Conservation (phyloP, 768 basidiomycete genomes). For the Russula virescens region DNA sequence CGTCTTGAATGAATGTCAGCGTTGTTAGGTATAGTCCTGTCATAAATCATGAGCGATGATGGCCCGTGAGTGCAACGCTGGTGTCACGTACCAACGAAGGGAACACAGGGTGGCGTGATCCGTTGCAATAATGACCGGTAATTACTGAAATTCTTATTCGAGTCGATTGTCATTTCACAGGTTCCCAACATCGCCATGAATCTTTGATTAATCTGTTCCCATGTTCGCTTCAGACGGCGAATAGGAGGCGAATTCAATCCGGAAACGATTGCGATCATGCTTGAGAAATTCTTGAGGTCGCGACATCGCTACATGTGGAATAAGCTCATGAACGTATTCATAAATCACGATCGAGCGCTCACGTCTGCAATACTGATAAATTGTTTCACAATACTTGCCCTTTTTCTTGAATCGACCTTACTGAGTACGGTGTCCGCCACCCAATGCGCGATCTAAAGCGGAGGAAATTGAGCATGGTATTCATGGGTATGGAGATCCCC, state of each 20-base stretch:
- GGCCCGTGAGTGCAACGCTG: conserved; percentile 1
- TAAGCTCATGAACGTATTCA: conserved; percentile 12
- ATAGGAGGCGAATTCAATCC: conserved; percentile 93
- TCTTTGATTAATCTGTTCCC: conserved; percentile 80
- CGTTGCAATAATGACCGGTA: conserved; percentile 80
- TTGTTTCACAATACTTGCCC: conserved; percentile 79
- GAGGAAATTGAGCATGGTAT: not conserved
- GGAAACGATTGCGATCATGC: conserved; percentile 94
- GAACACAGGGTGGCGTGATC: conserved; percentile 90
- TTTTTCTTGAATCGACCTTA: conserved; percentile 76
- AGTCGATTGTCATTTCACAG: conserved; percentile 88
- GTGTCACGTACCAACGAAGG: conserved; percentile 75
- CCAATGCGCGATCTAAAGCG: conserved; percentile 80
- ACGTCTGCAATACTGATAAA: conserved; percentile 91
- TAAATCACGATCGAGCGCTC: conserved; percentile 31
- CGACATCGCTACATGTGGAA: conserved; percentile 66
- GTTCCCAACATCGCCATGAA: conserved; percentile 65
- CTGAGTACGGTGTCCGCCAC: conserved; percentile 79
- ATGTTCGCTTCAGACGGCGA: conserved; percentile 85
- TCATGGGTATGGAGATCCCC: not conserved
- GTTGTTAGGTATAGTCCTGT: conserved; percentile 93
- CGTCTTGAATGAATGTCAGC: conserved; percentile 97
- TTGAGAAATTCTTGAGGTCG: conserved; percentile 86
- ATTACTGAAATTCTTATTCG: conserved; percentile 89
- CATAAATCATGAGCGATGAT: not conserved